These are phyloP conservation scores for Euphorbia lathyris DNA, from an alignment of 345 rosid genomes.

Conservation along the genomic window DNA sequence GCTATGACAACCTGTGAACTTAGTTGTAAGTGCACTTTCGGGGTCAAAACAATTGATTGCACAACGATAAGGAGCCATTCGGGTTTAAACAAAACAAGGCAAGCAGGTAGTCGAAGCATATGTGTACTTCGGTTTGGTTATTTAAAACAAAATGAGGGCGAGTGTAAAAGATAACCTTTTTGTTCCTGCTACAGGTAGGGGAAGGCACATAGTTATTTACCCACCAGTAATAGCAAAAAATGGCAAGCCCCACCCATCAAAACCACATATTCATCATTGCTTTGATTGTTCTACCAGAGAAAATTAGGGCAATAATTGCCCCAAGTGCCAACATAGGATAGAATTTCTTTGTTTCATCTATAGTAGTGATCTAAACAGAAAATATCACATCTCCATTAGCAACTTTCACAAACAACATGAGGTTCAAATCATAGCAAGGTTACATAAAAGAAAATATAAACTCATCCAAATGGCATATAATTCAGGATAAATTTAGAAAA, in stretches of 20 bases:
- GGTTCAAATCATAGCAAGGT: background rate
- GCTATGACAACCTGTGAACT: too few relatives aligned
- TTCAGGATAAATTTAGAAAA: background rate
- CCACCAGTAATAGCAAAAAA: conserved; percentile 95
- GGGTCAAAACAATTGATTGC: background rate
- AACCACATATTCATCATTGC: conserved; percentile 98
- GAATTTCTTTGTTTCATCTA: conserved; percentile 92
- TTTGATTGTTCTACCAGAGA: conserved; percentile 93
- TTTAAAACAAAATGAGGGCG: background rate
- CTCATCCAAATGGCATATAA: background rate
- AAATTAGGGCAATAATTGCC: conserved; percentile 85
- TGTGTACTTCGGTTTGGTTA: conserved; percentile 7
- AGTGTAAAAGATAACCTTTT: conserved; percentile 54
- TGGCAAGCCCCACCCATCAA: conserved; percentile 76
- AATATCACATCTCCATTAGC: conserved; percentile 12
- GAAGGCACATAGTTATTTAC: conserved; percentile 67
- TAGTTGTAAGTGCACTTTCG: too few relatives aligned
- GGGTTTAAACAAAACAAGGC: background rate
- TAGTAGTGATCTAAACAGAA: conserved; percentile 73
- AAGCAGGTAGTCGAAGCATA: background rate
- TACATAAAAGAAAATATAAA: background rate
- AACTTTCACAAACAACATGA: conserved; percentile 5
- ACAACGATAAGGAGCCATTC: background rate
- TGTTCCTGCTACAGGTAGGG: conserved; percentile 94
- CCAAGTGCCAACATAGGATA: conserved; percentile 96